A percentile compares a stretch with the other conserved stretches of the same genome.
Evolutionary conservation across 129 eudicot genomes (phyloP).

Genomic region (Chrysanthemum lavandulifolium): DNA sequence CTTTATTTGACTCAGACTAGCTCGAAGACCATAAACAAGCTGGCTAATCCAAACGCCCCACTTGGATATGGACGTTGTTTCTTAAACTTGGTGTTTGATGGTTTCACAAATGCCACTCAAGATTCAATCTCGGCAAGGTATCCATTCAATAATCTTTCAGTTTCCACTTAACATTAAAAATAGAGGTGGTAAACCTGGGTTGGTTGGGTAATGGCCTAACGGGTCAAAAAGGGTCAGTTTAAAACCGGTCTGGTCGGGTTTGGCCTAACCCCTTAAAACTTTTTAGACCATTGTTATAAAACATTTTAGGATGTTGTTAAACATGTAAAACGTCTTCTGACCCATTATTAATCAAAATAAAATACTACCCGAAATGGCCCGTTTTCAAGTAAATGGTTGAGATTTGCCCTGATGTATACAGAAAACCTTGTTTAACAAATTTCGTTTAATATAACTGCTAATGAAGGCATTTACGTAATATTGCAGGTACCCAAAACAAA

Average conservation of each 20-base stretch:
- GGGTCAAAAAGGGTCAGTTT: not conserved
- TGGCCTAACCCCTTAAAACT: too few relatives aligned
- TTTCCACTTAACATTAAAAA: not conserved
- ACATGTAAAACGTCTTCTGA: too few relatives aligned
- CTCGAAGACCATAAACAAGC: conserved; percentile 94
- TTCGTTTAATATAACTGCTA: too few relatives aligned
- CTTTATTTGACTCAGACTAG: conserved; percentile 59
- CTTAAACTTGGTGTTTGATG: conserved; percentile 93
- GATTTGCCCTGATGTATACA: not conserved
- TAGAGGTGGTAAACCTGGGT: not conserved
- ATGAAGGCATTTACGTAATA: too few relatives aligned
- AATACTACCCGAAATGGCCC: not conserved
- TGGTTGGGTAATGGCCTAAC: not conserved
- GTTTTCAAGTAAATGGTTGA: not conserved
- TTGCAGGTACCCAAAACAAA: too few relatives aligned
- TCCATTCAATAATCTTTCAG: not conserved
- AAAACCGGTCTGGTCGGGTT: not conserved
- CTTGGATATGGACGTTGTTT: conserved; percentile 95
- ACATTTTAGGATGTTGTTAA: too few relatives aligned
- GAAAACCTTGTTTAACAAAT: too few relatives aligned
- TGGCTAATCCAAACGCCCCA: conserved; percentile 93
- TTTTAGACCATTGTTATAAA: too few relatives aligned
- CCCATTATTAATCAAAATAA: too few relatives aligned
- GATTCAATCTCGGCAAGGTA: conserved; percentile 93
- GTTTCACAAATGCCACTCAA: conserved; percentile 98